Conservation (phyloP, 78 protist genomes). For the Dictyostelium purpureum region DNA sequence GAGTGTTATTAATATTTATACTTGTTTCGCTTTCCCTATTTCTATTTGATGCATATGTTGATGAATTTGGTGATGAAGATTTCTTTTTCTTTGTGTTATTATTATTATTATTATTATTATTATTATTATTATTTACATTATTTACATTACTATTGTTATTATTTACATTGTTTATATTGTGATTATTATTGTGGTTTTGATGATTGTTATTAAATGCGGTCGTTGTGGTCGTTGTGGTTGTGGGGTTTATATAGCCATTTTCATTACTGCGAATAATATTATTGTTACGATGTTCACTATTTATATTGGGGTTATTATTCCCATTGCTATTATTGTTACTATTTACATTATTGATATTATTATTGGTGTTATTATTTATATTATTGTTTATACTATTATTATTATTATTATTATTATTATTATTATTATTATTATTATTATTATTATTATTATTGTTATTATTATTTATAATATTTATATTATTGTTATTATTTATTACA, state of each 20-base stretch:
- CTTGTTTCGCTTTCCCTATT: background rate
- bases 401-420: background rate
- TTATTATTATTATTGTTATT: slow-evolving; percentile 20
- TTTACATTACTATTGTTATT: background rate
- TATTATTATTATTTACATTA: background rate
- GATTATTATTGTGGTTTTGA: background rate
- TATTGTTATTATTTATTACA: slow-evolving; percentile 3
- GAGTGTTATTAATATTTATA: background rate
- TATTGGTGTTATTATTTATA: background rate
- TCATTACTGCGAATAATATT: background rate
- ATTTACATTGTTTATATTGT: background rate
- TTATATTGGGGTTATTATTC: background rate
- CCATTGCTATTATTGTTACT: background rate
- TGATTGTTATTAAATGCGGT: background rate
- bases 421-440: slow-evolving; percentile 17
- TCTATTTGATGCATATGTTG: background rate
- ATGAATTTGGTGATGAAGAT: background rate
- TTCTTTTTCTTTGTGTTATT: background rate
- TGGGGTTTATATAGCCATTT: background rate
- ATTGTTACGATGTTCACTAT: background rate
- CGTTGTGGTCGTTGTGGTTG: slow-evolving; percentile 17
- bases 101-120: background rate
- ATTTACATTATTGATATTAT: background rate
- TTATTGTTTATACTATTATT: slow-evolving; percentile 22
- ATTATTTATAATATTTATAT: background rate